phyloP scores from a whole-genome alignment of 768 basidiomycete species.

The Wakefieldia striispora region DNA sequence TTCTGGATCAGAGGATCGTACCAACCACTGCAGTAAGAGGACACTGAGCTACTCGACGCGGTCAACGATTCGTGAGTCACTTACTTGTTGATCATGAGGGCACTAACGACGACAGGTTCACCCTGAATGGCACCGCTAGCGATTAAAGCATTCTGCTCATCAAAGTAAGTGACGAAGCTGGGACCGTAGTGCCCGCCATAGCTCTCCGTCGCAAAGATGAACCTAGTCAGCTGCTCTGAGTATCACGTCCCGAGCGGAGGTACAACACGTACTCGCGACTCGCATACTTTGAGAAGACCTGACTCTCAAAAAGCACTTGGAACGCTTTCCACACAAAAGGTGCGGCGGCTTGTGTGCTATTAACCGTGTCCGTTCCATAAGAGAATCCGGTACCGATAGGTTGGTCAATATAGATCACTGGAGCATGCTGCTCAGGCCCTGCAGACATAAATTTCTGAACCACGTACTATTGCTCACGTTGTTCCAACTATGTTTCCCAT shows the following conservation, averaged over 20 bases:
- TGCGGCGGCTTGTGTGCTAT: conserved; percentile 48
- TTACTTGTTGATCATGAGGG: conserved; percentile 65
- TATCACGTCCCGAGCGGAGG: not conserved
- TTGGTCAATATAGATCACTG: conserved; percentile 72
- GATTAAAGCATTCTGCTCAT: conserved; percentile 59
- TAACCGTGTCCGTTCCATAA: conserved; percentile 52
- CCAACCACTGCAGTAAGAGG: conserved; percentile 49
- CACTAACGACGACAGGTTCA: conserved; percentile 51
- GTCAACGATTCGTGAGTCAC: not conserved
- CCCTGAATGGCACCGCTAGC: conserved; percentile 42
- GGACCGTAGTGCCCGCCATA: conserved; percentile 72
- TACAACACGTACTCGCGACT: conserved; percentile 47
- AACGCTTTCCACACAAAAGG: conserved; percentile 62
- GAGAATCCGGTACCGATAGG: conserved; percentile 69
- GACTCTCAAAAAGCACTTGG: conserved; percentile 60
- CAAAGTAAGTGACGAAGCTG: conserved; percentile 60
- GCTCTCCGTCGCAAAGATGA: conserved; percentile 63
- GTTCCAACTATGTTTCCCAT: conserved; percentile 53
- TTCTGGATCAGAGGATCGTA: conserved; percentile 64
- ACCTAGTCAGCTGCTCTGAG: conserved; percentile 33
- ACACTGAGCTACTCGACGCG: not conserved
- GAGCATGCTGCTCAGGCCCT: not conserved
- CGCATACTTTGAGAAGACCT: conserved; percentile 48
- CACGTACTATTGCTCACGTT: conserved; percentile 60
- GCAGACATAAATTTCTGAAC: not conserved